phyloP scores from a whole-genome alignment of 129 eudicot genomes.

The Silybum marianum region DNA sequence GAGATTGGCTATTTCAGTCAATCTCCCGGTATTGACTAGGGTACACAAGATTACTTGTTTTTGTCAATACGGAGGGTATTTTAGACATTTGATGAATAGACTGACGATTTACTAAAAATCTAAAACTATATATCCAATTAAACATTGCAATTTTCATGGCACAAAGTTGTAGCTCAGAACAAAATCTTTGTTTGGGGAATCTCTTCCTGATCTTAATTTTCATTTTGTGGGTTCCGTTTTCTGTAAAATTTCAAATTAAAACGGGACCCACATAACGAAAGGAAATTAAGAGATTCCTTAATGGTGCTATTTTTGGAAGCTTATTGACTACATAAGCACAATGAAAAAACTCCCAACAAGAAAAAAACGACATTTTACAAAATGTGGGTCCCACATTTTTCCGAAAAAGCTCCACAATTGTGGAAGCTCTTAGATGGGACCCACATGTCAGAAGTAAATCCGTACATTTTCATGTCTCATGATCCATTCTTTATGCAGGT shows the following conservation, averaged over 20 bases:
- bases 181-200: not conserved
- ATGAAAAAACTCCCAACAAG: not conserved
- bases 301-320: not conserved
- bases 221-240: not conserved
- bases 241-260: not conserved
- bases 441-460: not conserved
- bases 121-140: not conserved
- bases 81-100: not conserved
- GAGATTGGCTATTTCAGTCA: no score
- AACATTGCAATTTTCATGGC: not conserved
- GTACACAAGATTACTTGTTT: not conserved
- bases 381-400: not conserved
- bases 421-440: not conserved
- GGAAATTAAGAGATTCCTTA: not conserved
- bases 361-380: not conserved
- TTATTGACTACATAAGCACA: not conserved
- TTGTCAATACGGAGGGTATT: not conserved
- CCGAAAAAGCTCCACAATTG: not conserved
- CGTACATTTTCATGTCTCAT: not conserved
- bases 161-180: not conserved
- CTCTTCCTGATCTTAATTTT: not conserved
- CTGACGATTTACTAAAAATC: not conserved
- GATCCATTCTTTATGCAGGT: constrained; percentile 43
- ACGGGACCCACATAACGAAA: not conserved
- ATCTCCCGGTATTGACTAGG: no score